Conservation (phyloP, 257 asterid species). For the Solanum paucissectum region DNA sequence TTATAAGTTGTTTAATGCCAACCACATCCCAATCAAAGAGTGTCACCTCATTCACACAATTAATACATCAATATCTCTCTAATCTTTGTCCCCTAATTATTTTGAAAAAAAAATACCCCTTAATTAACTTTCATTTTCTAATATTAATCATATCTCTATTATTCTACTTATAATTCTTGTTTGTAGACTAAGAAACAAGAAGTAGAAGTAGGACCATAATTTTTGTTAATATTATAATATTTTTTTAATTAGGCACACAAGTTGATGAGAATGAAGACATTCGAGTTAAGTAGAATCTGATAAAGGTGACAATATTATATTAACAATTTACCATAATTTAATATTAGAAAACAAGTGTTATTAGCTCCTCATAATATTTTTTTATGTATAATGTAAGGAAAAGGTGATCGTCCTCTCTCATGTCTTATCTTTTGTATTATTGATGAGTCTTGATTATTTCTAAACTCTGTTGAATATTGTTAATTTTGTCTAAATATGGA, state of each 20-base stretch:
- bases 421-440: constrained; percentile 36
- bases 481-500: background rate
- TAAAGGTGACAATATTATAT: constrained; percentile 17
- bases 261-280: constrained; percentile 65
- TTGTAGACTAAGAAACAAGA: constrained; percentile 8
- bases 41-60: constrained; percentile 8
- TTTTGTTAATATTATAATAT: background rate
- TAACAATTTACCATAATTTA: background rate
- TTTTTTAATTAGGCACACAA: constrained; percentile 6
- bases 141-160: background rate
- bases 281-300: constrained; percentile 46
- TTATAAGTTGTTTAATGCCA: background rate
- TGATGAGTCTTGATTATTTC: background rate
- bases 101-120: background rate
- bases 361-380: background rate
- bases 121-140: background rate
- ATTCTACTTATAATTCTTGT: background rate
- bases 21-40: background rate
- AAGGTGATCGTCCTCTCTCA: constrained; percentile 17
- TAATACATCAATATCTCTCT: background rate
- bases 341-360: constrained; percentile 4
- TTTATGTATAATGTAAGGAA: background rate
- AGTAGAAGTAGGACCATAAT: constrained; percentile 18
- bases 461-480: background rate
- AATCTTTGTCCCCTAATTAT: background rate